A percentile compares a stretch with the other conserved stretches of the same genome.
These are phyloP conservation scores for Beauveria medogensis DNA, from an alignment of 2,329 filamentous ascomycete genomes.

Conservation along the genomic window DNA sequence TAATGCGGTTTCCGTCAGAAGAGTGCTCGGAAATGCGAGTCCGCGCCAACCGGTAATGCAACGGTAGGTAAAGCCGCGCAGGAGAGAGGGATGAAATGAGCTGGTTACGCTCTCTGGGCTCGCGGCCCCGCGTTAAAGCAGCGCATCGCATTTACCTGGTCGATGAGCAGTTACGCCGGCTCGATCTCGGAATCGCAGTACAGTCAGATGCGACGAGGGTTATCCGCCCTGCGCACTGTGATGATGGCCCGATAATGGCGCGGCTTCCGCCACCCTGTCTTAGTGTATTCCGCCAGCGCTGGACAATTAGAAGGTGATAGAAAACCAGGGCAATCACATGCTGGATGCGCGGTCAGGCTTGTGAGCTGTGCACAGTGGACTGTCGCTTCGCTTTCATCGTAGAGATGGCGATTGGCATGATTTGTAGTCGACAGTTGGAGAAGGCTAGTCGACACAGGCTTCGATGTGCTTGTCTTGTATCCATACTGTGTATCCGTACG, in stretches of 20 bases:
- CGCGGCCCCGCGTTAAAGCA: not conserved
- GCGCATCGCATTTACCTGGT: not conserved
- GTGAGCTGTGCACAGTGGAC: not conserved
- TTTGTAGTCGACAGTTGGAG: not conserved
- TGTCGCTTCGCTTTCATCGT: too few relatives aligned
- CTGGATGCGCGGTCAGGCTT: not conserved
- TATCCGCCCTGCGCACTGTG: not conserved
- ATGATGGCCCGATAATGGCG: not conserved
- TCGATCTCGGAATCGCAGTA: slow-evolving; percentile 10
- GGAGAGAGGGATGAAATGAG: not conserved
- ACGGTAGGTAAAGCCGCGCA: not conserved
- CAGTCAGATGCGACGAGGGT: slow-evolving; percentile 3
- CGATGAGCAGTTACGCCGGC: not conserved
- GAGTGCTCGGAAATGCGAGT: slow-evolving; percentile 2
- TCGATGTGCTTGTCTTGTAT: not conserved
- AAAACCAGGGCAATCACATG: slow-evolving; percentile 1
- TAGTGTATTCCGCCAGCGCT: not conserved
- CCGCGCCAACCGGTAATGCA: not conserved
- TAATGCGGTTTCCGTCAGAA: not conserved
- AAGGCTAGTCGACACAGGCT: not conserved
- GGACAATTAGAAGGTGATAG: not conserved
- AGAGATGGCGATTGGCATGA: not conserved
- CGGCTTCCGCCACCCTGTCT: not conserved
- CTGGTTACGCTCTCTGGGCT: not conserved
- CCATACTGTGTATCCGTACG: too few relatives aligned